Evolutionary conservation across 192 early-diverging fungal species (phyloP).

Genomic region (Umbelopsis sp.): DNA sequence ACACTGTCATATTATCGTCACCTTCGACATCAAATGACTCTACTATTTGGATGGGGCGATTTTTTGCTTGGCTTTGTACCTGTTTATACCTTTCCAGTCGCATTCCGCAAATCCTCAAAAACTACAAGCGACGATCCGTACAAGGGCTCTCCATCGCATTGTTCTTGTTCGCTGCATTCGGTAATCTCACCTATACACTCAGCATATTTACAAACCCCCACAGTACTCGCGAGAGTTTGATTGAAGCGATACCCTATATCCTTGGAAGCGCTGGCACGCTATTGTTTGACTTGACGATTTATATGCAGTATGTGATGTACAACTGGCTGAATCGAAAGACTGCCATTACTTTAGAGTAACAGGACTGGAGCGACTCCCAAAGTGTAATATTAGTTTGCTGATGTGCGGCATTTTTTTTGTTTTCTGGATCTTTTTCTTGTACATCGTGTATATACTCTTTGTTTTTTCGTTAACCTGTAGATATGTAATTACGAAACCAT

Average conservation of each 20-base stretch:
- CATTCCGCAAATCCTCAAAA: conserved; percentile 75
- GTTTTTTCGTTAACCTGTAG: not conserved
- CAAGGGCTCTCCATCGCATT: conserved; percentile 71
- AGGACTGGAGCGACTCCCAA: not conserved
- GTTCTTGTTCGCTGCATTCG: conserved; percentile 71
- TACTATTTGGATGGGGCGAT: conserved; percentile 42
- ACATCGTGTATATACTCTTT: not conserved
- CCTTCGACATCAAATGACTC: not conserved
- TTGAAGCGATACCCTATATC: conserved; percentile 48
- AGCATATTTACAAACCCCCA: conserved; percentile 49
- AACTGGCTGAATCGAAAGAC: not conserved
- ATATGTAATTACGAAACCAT: not conserved
- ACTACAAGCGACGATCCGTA: conserved; percentile 58
- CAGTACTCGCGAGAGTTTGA: conserved; percentile 26
- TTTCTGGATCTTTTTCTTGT: not conserved
- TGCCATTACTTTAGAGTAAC: not conserved
- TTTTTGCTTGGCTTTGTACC: conserved; percentile 68
- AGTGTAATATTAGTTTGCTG: too few relatives aligned
- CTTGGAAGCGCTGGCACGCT: conserved; percentile 69
- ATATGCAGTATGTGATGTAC: conserved; percentile 45
- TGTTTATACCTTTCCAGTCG: conserved; percentile 67
- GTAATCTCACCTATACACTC: conserved; percentile 62
- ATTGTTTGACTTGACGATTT: conserved; percentile 67
- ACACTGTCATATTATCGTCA: not conserved
- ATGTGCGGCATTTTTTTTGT: too few relatives aligned